Conservation (phyloP, 73 alveolate species). For the Paramecium octaurelia region DNA sequence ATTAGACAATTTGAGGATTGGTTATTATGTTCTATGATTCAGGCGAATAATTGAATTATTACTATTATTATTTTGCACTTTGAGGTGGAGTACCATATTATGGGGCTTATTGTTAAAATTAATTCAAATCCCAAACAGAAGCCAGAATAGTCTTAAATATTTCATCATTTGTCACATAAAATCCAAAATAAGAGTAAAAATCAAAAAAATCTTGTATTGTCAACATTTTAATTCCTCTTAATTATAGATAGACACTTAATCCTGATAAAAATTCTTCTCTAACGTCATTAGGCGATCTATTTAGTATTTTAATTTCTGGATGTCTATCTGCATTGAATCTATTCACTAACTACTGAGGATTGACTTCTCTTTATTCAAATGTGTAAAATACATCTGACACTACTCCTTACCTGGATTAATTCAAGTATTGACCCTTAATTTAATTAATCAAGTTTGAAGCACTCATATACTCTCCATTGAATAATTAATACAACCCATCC, state of each 20-base stretch:
- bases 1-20: background rate
- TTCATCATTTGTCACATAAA: constrained; percentile 7
- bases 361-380: background rate
- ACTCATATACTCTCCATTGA: constrained; percentile 29
- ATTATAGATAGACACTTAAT: background rate
- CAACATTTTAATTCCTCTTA: background rate
- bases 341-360: background rate
- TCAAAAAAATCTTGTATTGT: background rate
- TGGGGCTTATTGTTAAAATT: background rate
- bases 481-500: background rate
- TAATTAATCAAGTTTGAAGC: constrained; percentile 20
- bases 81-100: background rate
- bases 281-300: constrained; percentile 34
- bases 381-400: constrained; percentile 3
- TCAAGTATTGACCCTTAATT: background rate
- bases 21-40: background rate
- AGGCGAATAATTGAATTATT: background rate
- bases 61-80: background rate
- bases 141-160: background rate
- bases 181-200: constrained; percentile 28
- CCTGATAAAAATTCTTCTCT: constrained; percentile 21
- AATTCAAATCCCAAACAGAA: background rate
- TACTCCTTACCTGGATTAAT: background rate
- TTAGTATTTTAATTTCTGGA: background rate
- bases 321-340: constrained; percentile 39